Base-by-base conservation (phyloP, 352 stramenopile genomes). In the Nothophytophthora sp. region DNA sequence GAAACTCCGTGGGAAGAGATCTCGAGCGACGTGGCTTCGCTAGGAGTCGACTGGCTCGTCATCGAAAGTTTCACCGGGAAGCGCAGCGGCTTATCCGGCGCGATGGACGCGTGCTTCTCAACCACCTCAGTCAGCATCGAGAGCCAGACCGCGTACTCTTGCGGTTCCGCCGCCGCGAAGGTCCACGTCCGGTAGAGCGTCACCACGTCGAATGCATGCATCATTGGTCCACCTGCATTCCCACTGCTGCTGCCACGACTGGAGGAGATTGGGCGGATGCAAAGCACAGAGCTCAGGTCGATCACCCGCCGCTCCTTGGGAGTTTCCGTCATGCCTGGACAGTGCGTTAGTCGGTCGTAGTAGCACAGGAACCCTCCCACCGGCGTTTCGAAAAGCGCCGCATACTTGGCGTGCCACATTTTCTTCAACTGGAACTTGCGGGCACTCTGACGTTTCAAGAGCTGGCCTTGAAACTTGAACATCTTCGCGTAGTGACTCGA, bases 111-210 rank as follows among this genome's bases (percentile, higher is more conserved):
- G 16, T 82, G 63, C 32, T 76, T 82, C 35, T 88, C 76, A 16
- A 87, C 76, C 18, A 52, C 61, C 15, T 88, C 70, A 3, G 64
- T 63, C 4, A 92, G 40, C 1, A 90, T 57, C 11, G 78, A 45
- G 0, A 92, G 37, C 81, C 81, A 92, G 0, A 64, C 24, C 24
- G 84, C 73, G 47, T 86, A 88, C 32, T 88, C 63, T 12, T 77
- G 52, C 0, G 56, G 44, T 7, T 83, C 68, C 1, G n/a, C n/a
- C n/a, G 76, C 62, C 12, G 76, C 77, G 48, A 92, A 90, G 2
- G 77, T 89, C 78, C 78, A 92, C 5, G 60, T 84, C 22, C 81
- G 81, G 59, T 90, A 90, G n/a, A 92, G 43, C 0, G 81, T 90
- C 4, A 90, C 73, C 23, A 92, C 52, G 39, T 92, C 81, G 33